These are phyloP conservation scores for Fusarium bactridioides DNA, from an alignment of 2,329 filamentous ascomycete genomes.

Conservation along the genomic window DNA sequence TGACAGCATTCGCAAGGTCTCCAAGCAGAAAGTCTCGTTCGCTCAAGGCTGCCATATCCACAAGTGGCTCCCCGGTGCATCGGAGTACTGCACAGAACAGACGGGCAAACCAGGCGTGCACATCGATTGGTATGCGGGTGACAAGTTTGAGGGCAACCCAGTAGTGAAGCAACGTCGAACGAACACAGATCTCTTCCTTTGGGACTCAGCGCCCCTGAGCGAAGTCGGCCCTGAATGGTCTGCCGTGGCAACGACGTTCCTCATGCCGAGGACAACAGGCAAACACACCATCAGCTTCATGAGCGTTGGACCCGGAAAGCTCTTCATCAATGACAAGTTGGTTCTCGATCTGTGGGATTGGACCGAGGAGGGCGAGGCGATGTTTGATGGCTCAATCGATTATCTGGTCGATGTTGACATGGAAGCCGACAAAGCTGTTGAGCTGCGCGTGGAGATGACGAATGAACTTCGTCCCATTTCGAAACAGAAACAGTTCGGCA, in stretches of 20 bases:
- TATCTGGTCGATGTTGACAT: slow-evolving; percentile 68
- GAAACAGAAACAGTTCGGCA: slow-evolving; percentile 65
- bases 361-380: slow-evolving; percentile 73
- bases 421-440: slow-evolving; percentile 65
- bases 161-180: slow-evolving; percentile 65
- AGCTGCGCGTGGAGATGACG: slow-evolving; percentile 61
- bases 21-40: slow-evolving; percentile 65
- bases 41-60: slow-evolving; percentile 49
- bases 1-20: slow-evolving; percentile 65
- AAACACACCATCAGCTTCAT: slow-evolving; percentile 73
- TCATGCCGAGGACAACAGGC: slow-evolving; percentile 66
- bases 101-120: slow-evolving; percentile 67
- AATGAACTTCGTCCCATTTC: slow-evolving; percentile 69
- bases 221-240: slow-evolving; percentile 71
- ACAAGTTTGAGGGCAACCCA: slow-evolving; percentile 67
- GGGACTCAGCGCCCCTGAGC: slow-evolving; percentile 71
- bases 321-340: slow-evolving; percentile 67
- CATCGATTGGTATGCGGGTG: slow-evolving; percentile 71
- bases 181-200: slow-evolving; percentile 74
- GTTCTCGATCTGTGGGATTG: slow-evolving; percentile 73
- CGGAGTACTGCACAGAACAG: slow-evolving; percentile 39
- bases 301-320: slow-evolving; percentile 69
- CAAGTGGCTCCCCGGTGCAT: slow-evolving; percentile 42
- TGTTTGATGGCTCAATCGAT: slow-evolving; percentile 74
- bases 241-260: slow-evolving; percentile 66